Conservation (phyloP, 257 asterid species). For the Buddleja alternifolia region DNA sequence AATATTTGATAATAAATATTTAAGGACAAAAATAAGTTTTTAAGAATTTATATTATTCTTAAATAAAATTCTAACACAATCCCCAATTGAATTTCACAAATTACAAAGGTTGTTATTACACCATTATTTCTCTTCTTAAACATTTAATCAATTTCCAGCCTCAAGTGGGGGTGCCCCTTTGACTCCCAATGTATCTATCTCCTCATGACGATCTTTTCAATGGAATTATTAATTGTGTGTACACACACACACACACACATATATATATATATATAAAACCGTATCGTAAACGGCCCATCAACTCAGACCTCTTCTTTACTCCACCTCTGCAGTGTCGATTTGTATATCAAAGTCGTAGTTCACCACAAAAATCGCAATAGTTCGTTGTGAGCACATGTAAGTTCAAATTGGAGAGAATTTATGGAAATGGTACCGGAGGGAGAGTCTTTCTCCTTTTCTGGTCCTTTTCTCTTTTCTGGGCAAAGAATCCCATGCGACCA, state of each 20-base stretch:
- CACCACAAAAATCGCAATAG: neutral
- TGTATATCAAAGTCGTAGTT: conserved; percentile 18
- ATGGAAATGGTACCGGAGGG: conserved; percentile 20
- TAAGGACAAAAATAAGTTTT: no score
- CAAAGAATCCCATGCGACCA: conserved; percentile 34
- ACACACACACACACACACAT: no score
- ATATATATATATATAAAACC: conserved; percentile 6
- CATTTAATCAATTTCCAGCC: no score
- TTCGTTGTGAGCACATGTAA: neutral
- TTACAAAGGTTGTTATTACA: no score
- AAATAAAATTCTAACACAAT: no score
- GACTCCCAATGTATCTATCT: conserved; percentile 10
- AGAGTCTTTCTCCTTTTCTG: neutral
- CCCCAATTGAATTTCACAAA: no score
- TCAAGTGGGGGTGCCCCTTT: no score
- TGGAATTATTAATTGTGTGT: conserved; percentile 12
- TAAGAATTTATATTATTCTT: no score
- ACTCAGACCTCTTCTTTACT: conserved; percentile 15
- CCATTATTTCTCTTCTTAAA: no score
- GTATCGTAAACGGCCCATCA: conserved; percentile 43
- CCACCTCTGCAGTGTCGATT: conserved; percentile 12
- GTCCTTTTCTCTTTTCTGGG: neutral
- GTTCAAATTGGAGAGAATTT: conserved; percentile 31
- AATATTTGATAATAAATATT: no score
- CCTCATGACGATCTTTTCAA: neutral